These are phyloP conservation scores for Acacia confusa DNA, from an alignment of 306 rosid genomes.

Conservation along the genomic window DNA sequence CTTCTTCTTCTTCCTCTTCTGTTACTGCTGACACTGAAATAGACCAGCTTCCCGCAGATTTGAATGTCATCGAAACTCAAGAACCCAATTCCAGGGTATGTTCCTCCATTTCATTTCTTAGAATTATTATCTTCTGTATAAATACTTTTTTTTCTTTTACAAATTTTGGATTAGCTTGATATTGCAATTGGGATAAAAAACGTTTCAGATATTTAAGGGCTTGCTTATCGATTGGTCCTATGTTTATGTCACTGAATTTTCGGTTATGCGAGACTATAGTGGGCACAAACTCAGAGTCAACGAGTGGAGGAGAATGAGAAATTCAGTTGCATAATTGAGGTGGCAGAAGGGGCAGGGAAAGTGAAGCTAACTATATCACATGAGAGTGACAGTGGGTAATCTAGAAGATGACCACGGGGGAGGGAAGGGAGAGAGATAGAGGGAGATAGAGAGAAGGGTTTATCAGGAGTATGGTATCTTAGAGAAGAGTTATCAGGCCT, in stretches of 20 bases:
- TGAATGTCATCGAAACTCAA: constrained; percentile 60
- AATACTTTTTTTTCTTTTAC: not conserved
- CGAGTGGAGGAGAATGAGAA: not conserved
- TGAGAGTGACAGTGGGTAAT: not conserved
- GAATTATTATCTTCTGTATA: not conserved
- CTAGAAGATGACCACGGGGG: not conserved
- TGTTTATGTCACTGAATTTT: constrained; percentile 13
- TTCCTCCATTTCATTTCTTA: not conserved
- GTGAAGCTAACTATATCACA: not conserved
- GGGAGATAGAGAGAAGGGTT: not conserved
- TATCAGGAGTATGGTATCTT: not conserved
- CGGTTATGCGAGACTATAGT: not conserved
- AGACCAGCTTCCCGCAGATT: constrained; percentile 63
- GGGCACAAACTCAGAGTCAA: not conserved
- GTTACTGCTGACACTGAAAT: constrained; percentile 37
- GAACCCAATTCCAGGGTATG: constrained; percentile 76
- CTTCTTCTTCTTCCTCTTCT: constrained; percentile 51
- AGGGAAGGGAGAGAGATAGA: not conserved
- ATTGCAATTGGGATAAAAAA: not conserved
- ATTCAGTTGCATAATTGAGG: not conserved
- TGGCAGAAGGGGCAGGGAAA: not conserved
- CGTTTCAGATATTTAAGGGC: not conserved
- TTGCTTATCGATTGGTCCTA: not conserved
- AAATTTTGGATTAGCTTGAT: not conserved
- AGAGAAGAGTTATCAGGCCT: not conserved